Conservation (phyloP, 352 stramenopile genomes). For the Phytopythium aichiense region DNA sequence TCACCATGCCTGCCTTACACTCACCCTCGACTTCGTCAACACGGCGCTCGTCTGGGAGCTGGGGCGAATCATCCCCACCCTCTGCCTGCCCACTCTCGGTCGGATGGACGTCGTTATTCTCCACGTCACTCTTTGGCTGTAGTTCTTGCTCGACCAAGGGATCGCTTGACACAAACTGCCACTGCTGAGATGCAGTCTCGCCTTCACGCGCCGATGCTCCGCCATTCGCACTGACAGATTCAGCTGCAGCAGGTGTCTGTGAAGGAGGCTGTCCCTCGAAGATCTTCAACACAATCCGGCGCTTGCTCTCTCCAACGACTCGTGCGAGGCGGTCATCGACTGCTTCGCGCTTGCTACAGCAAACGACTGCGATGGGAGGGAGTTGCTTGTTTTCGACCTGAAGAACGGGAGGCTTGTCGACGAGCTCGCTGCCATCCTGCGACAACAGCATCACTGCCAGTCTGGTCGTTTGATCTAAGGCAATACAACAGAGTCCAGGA, state of each 20-base stretch:
- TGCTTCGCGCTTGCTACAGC: slow-evolving; percentile 4
- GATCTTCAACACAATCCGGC: slow-evolving; percentile 29
- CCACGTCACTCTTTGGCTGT: background rate
- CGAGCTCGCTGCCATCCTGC: background rate
- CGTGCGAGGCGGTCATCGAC: background rate
- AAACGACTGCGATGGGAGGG: slow-evolving; percentile 11
- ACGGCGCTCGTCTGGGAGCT: slow-evolving; percentile 7
- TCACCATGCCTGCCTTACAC: slow-evolving; percentile 18
- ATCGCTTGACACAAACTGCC: slow-evolving; percentile 16
- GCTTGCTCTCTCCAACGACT: slow-evolving; percentile 31
- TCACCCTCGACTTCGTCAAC: slow-evolving; percentile 17
- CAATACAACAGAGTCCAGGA: background rate
- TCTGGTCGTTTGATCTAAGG: slow-evolving; percentile 3
- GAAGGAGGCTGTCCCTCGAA: slow-evolving; percentile 26
- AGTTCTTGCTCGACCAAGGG: background rate
- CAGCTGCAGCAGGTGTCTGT: background rate
- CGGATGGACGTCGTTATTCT: background rate
- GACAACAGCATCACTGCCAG: slow-evolving; percentile 3
- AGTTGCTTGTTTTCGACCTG: slow-evolving; percentile 17
- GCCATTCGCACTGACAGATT: background rate
- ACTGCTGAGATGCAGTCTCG: slow-evolving; percentile 8
- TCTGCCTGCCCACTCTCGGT: background rate
- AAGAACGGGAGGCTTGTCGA: slow-evolving; percentile 11
- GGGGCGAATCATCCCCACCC: background rate
- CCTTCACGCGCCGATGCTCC: background rate